A percentile compares a stretch with the other conserved stretches of the same genome.
These are phyloP conservation scores for Colletotrichum tabaci DNA, from an alignment of 2,329 filamentous ascomycete genomes.

Conservation along the genomic window DNA sequence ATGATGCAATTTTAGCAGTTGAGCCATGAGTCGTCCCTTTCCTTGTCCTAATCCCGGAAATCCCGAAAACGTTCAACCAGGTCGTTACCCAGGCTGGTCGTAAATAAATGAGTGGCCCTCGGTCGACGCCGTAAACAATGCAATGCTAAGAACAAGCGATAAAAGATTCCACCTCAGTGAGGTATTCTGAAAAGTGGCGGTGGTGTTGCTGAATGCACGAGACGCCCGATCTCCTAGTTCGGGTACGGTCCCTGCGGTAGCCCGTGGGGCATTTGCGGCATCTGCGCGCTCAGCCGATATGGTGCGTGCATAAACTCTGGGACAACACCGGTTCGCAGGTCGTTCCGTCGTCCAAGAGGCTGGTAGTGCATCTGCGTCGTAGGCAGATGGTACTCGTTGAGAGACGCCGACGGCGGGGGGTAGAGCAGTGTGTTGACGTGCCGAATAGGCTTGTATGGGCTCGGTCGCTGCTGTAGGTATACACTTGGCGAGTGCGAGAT, in stretches of 20 bases:
- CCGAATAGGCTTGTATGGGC: constrained; percentile 92
- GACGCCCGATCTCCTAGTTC: constrained; percentile 50
- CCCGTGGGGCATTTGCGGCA: constrained; percentile 40
- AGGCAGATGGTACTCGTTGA: constrained; percentile 80
- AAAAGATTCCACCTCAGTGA: constrained; percentile 5
- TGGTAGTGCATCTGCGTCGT: constrained; percentile 87
- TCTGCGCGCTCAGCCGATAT: constrained; percentile 34
- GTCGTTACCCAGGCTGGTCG: constrained; percentile 15
- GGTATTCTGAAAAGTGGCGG: constrained; percentile 1
- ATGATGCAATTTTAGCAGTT: constrained; percentile 38
- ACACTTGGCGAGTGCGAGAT: constrained; percentile 87
- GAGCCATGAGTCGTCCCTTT: constrained; percentile 30
- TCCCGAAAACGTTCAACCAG: constrained; percentile 21
- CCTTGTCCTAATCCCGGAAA: constrained; percentile 18
- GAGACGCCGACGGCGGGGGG: constrained; percentile 84
- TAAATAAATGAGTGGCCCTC: constrained; percentile 35
- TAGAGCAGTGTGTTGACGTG: constrained; percentile 93
- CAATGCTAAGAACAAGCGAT: constrained; percentile 37
- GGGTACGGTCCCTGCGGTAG: constrained; percentile 52
- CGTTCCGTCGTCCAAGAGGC: constrained; percentile 78
- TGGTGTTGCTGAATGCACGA: neutral
- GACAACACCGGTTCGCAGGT: constrained; percentile 79
- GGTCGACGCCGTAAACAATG: constrained; percentile 43
- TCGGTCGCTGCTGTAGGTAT: constrained; percentile 89
- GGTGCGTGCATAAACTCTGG: constrained; percentile 67